A percentile compares a stretch with the other conserved stretches of the same genome.
These are phyloP conservation scores for Microbotryum intermedium DNA, from an alignment of 1,284 basidiomycete genomes.

Conservation along the genomic window DNA sequence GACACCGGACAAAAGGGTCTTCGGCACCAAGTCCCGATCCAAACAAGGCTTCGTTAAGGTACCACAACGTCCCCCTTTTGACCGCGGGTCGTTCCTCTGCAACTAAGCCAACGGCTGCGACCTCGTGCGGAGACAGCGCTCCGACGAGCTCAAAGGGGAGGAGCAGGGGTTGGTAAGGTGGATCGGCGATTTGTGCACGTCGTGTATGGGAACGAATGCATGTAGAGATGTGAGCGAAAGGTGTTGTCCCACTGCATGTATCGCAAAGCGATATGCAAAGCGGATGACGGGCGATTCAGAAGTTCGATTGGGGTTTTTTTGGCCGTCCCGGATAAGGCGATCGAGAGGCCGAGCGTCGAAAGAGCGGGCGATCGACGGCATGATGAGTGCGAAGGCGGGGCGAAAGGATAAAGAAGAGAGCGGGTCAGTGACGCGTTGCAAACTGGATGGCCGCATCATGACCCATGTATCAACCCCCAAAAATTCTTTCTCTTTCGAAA, in stretches of 20 bases:
- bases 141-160: slow-evolving; percentile 32
- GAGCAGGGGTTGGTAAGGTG: slow-evolving; percentile 31
- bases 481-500: too few species aligned
- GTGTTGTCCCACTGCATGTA: slow-evolving; percentile 30
- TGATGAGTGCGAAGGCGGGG: too few species aligned
- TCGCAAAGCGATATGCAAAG: too few species aligned
- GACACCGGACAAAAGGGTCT: slow-evolving; percentile 26
- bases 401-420: too few species aligned
- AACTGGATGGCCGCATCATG: too few species aligned
- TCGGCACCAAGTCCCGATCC: slow-evolving; percentile 24
- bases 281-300: too few species aligned
- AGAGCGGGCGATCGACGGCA: too few species aligned
- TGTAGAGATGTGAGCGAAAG: slow-evolving; percentile 35
- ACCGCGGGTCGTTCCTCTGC: slow-evolving; percentile 33
- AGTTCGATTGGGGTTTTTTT: too few species aligned
- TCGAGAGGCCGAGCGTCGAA: too few species aligned
- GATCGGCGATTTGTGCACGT: slow-evolving; percentile 12
- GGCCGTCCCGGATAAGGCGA: too few species aligned
- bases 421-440: too few species aligned
- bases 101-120: slow-evolving; percentile 32
- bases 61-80: slow-evolving; percentile 36
- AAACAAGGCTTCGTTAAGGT: slow-evolving; percentile 30
- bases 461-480: too few species aligned
- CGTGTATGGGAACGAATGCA: slow-evolving; percentile 34
- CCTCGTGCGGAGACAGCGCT: slow-evolving; percentile 26